Conservation (phyloP, 2,329 filamentous ascomycete genomes). For the Trichoderma koningiopsis region DNA sequence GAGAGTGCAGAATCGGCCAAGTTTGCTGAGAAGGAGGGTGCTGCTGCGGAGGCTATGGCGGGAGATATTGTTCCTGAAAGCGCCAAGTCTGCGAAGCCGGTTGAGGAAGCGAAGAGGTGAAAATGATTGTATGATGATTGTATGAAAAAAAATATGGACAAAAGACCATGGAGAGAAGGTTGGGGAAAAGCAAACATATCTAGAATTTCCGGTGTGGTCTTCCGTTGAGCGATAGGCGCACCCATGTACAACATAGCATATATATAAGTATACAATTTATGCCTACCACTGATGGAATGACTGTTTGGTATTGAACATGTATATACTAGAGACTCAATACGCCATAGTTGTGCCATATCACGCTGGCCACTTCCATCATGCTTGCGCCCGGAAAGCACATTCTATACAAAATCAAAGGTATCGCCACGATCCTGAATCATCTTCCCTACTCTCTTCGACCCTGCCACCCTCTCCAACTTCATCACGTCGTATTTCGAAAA, state of each 20-base stretch:
- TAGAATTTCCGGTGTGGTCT: background rate
- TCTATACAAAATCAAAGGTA: slow-evolving; percentile 88
- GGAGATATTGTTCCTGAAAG: slow-evolving; percentile 36
- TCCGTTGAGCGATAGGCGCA: slow-evolving; percentile 1
- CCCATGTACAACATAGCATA: slow-evolving; percentile 26
- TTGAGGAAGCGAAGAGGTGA: slow-evolving; percentile 23
- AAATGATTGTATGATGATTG: background rate
- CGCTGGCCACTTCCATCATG: background rate
- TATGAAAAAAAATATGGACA: background rate
- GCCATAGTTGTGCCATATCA: background rate
- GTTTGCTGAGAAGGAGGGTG: slow-evolving; percentile 36
- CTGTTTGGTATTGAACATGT: background rate
- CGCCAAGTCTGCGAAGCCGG: slow-evolving; percentile 29
- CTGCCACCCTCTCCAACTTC: slow-evolving; percentile 86
- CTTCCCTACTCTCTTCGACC: slow-evolving; percentile 74
- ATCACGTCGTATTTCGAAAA: slow-evolving; percentile 91
- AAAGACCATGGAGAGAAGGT: background rate
- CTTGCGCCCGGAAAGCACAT: background rate
- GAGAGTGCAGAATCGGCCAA: slow-evolving; percentile 28
- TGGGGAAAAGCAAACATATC: background rate
- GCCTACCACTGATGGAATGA: slow-evolving; percentile 20
- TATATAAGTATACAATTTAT: slow-evolving; percentile 15
- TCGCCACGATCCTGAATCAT: slow-evolving; percentile 85
- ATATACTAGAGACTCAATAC: background rate
- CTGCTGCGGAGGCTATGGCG: slow-evolving; percentile 39